Base-by-base conservation (phyloP, 371 early-diverging fungal genomes). In the Apophysomyces elegans region DNA sequence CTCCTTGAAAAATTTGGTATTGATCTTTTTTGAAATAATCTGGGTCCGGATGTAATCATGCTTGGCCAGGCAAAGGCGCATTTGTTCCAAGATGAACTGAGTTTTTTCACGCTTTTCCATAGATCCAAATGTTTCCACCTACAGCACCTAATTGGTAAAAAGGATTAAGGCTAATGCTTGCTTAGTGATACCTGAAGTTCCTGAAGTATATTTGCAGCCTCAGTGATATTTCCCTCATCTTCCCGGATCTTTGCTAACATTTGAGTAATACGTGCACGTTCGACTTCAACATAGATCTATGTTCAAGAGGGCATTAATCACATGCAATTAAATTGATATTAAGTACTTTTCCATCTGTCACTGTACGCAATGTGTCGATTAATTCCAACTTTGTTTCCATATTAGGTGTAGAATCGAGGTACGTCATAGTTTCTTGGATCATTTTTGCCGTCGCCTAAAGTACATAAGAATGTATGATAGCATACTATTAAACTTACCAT, bases 31-130 rank as follows among this genome's bases (percentile, higher is more conserved):
- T 75, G 93, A 91, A 63, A 97, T 95, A 60, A 99, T 95, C 66
- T 96, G 95, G 65, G 92, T 93, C 39, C 96, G 84, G 14, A 91
- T 84, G 70, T 92, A 97, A 75, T 99, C 99, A 56, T 89, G 88
- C 83, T 93, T 96, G 41, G 92, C 91, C 44, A 99, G 77, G 69
- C 93, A 93, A 37, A 99, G 84, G 50, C 99, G 90, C 94, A 99
- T 96, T 77, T 99, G 98, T 74, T 98, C 98, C 56, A 99, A 76
- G 64, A 99, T 96, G 76, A 99, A 99, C 60, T 97, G 97, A 1
- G 96, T 96, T 85, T 99, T 99, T 73, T 97, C 97, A 59, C 97
- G 91, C 73, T 91, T 91, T 63, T 98, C 97, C 97, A 99, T 96
- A 5, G 96, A 96, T 35, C 99, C 99, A 79, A 95, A 98, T 4